Evolutionary conservation across 345 rosid species (phyloP).

Genomic region (Citrus trifoliata): DNA sequence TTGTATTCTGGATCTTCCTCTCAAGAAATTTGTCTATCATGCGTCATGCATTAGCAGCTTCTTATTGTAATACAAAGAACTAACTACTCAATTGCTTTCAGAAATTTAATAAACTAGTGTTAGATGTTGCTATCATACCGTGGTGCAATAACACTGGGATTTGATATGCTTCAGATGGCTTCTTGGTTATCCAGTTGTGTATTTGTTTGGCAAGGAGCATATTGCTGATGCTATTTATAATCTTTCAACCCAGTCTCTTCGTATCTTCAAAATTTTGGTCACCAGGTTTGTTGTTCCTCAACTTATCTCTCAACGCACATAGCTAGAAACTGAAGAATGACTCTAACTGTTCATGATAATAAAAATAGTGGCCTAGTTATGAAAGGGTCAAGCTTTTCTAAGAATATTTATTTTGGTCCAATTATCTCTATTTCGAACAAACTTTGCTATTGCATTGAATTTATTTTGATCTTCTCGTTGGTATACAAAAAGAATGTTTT

Average conservation of each 20-base stretch:
- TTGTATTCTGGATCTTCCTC: neutral
- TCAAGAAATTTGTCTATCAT: neutral
- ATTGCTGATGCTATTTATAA: conserved; percentile 77
- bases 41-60: neutral
- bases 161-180: conserved; percentile 67
- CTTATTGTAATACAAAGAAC: neutral
- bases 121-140: neutral
- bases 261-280: conserved; percentile 60
- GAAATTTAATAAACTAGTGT: neutral
- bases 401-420: neutral
- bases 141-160: conserved; percentile 6
- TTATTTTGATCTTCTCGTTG: neutral
- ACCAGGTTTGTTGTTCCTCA: conserved; percentile 44
- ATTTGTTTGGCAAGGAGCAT: conserved; percentile 77
- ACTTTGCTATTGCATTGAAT: too few species aligned
- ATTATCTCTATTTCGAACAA: neutral
- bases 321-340: neutral
- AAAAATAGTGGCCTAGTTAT: neutral
- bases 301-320: neutral
- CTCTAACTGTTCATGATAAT: neutral
- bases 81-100: neutral
- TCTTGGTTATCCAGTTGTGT: conserved; percentile 87
- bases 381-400: neutral
- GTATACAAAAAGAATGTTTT: neutral
- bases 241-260: conserved; percentile 82